Conservation (phyloP, 2,329 filamentous ascomycete species). For the Fusarium nisikadoi region DNA sequence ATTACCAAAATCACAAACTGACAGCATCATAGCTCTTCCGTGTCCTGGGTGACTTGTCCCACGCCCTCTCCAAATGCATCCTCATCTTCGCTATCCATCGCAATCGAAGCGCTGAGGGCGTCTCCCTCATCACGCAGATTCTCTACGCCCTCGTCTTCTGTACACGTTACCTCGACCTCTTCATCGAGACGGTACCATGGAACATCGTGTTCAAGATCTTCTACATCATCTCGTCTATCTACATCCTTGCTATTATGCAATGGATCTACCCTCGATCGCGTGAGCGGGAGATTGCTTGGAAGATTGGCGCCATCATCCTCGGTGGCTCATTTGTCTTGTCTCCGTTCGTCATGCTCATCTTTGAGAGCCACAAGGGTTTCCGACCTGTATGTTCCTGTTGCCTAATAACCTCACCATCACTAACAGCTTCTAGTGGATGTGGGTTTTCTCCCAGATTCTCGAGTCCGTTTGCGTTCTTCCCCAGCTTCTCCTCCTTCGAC, state of each 20-base stretch:
- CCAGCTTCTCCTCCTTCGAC: conserved; percentile 88
- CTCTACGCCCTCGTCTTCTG: conserved; percentile 89
- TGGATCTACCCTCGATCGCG: conserved; percentile 86
- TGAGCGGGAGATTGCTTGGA: conserved; percentile 94
- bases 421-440: conserved; percentile 70
- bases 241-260: conserved; percentile 90
- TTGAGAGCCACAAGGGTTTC: conserved; percentile 64
- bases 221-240: conserved; percentile 85
- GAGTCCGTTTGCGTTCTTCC: conserved; percentile 92
- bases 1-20: conserved; percentile 1
- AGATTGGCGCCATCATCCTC: conserved; percentile 78
- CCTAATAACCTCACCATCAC: not conserved
- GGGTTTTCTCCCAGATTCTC: conserved; percentile 90
- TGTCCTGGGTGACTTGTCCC: conserved; percentile 83
- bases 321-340: conserved; percentile 73
- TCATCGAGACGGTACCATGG: conserved; percentile 68
- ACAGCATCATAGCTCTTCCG: conserved; percentile 68
- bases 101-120: conserved; percentile 88
- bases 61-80: conserved; percentile 88
- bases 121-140: conserved; percentile 90
- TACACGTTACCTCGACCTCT: conserved; percentile 87
- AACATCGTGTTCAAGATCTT: conserved; percentile 89
- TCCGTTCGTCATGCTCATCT: conserved; percentile 78
- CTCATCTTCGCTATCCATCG: conserved; percentile 90
- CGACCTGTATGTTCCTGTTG: conserved; percentile 56